phyloP scores from a whole-genome alignment of 2,329 filamentous ascomycete genomes.

The Fusarium subtropicale region DNA sequence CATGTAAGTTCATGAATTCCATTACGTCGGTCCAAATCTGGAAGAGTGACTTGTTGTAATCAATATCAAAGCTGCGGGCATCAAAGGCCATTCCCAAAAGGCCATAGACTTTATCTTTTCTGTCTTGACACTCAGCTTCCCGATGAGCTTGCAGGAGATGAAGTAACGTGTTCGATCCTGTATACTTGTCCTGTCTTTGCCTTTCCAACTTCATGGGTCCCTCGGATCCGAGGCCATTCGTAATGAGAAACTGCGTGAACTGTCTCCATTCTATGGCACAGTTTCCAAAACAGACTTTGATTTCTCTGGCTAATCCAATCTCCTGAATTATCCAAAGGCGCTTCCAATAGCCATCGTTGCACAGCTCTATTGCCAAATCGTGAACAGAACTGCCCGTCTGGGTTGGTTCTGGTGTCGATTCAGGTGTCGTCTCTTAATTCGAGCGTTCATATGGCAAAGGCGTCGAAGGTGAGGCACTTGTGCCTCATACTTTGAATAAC shows the following conservation, averaged over 20 bases:
- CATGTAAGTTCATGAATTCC: conserved; percentile 8
- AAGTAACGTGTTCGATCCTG: fast-evolving
- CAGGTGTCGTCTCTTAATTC: fast-evolving
- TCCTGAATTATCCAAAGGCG: not conserved
- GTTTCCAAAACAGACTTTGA: not conserved
- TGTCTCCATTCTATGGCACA: not conserved
- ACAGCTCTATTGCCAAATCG: not conserved
- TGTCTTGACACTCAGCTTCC: not conserved
- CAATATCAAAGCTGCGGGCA: not conserved
- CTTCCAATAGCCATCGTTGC: not conserved
- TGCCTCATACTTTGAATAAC: not conserved
- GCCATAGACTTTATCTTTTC: not conserved
- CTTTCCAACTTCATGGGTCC: not conserved
- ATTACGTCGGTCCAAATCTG: not conserved
- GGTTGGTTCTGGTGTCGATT: fast-evolving
- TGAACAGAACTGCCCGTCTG: fast-evolving
- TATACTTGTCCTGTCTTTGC: not conserved
- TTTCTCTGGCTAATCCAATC: not conserved
- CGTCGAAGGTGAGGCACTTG: not conserved
- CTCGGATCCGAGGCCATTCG: fast-evolving
- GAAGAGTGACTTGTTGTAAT: fast-evolving
- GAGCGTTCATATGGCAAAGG: fast-evolving
- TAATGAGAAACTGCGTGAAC: not conserved
- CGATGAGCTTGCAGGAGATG: fast-evolving
- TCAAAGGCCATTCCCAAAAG: not conserved